Evolutionary conservation across 2,329 filamentous ascomycete species (phyloP), one percentile per base, ranked within the genome.

Genomic region (Phialocephala subalpina): DNA sequence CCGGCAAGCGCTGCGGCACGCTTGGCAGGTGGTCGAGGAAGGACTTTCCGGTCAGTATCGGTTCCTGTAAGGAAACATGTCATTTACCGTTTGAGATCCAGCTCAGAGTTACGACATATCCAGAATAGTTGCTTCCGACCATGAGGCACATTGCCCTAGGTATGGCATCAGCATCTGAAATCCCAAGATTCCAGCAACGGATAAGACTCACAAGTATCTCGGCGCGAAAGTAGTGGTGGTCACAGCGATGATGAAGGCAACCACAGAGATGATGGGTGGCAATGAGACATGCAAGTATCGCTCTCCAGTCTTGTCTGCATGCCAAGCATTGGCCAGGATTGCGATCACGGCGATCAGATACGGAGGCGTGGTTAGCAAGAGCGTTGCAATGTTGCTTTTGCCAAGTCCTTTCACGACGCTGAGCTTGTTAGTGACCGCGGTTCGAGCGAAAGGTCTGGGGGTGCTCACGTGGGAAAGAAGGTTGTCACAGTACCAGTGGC

Each of bases 11-110:
- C 91, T 0, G 90, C 87, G 2, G 89, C 88, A 63, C 76, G 65
- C 62, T 78, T 78, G 0, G 91, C 88, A 0, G 91, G 90, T 3
- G 92, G 92, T 5, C 92, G 86, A 0, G 92, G 91, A 60, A 95
- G 83, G 0, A 94, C 52, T 55, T n/a, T 92, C 91, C 91, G 9
- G 87, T 84, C 6, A 92, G 81, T 1, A 83, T 82, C 1, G 91
- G 87, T 78, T 55, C 45, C 2, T n/a, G 9, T 49, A 2, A 49
- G 6, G 45, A 25, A 22, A 1, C n/a, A 11, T n/a, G 20, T 33
- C n/a, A 22, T 14, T 22, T 49, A 49, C 89, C 90, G 75, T 91
- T 92, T 57, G 86, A 88, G 69, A 94, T 93, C 92, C 92, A 96
- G 2, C 89, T 85, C 4, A 92, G 80, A 1, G 84, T 83, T 1